phyloP scores from a whole-genome alignment of 371 early-diverging fungal genomes.

The Smittium mucronatum region DNA sequence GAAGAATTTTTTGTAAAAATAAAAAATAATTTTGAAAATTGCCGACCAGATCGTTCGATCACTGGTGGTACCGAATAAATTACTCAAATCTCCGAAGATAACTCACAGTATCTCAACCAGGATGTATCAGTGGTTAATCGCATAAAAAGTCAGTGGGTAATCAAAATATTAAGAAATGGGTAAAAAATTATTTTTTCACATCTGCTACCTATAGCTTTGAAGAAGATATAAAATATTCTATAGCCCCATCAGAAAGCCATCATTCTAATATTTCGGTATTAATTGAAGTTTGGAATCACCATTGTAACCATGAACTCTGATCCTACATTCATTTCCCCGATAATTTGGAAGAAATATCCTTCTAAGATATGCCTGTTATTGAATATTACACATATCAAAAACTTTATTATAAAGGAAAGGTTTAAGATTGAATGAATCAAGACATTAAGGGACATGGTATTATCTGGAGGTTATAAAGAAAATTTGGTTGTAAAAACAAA shows the following conservation, averaged over 20 bases:
- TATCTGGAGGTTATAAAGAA: constrained; percentile 22
- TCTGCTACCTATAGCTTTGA: neutral
- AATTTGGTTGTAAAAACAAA: constrained; percentile 31
- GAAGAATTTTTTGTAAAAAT: neutral
- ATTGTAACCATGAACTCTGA: neutral
- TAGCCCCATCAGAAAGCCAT: neutral
- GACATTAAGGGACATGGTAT: constrained; percentile 22
- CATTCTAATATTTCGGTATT: neutral
- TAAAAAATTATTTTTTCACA: neutral
- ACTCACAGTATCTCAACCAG: neutral
- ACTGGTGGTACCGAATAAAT: no score
- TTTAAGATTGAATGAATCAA: constrained; percentile 24
- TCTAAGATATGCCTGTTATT: neutral
- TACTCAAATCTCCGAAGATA: neutral
- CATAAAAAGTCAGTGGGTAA: neutral
- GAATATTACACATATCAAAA: neutral
- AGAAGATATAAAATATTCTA: neutral
- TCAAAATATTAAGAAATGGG: neutral
- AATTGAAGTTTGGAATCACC: neutral
- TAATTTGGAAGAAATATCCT: neutral
- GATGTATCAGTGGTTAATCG: no score
- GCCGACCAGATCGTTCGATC: no score
- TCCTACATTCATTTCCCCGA: neutral
- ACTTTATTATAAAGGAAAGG: constrained; percentile 8
- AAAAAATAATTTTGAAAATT: neutral